Base-by-base conservation (phyloP, 2,329 filamentous ascomycete genomes). In the Didymella sp. region DNA sequence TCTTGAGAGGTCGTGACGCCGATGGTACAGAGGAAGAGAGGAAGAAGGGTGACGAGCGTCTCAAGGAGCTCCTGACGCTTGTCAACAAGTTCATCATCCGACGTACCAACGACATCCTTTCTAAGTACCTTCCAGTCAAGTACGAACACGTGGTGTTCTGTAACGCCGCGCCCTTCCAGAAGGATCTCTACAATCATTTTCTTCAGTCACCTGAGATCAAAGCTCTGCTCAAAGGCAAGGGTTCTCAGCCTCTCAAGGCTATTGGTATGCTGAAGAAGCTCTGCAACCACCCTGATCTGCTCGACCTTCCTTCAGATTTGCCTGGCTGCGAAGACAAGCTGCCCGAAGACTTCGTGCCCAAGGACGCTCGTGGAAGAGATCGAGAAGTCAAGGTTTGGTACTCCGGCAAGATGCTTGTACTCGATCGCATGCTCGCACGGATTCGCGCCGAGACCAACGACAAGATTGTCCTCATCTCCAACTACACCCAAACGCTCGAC, bases 141-240 rank as follows among this genome's bases (percentile, higher is more conserved):
- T 99, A 99, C 77, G 95, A 99, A 77, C 95, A 99, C 74, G 95
- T 99, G 27, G 95, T 99, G 1, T 99, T 99, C 78, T 99, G 95
- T 82, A 94, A 94, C 67, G 84, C 96, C 42, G 90, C 95, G 15
- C 90, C 91, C 0, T 98, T 99, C 78, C 95, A 99, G 76, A 84
- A 92, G 51, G 91, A 91, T 64, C 81, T 99, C 1, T 99, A 99
- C 81, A 96, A 96, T 71, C 91, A 97, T 76, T 99, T 99, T 76
- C 93, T 99, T 76, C 91, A 90, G 46, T 97, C 93, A 58, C 94
- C 95, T 0, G 91, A 96, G 59, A 98, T 99, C 70, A 92, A 96
- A 73, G 92, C 90, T 50, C 81, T 99, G 41, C 84, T 99, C 31
- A 87, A 91, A 63, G 95, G 95, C 59, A 98, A 97, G 77, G 94